Evolutionary conservation across 805 yeast species (phyloP), one percentile per base, ranked within the genome.

Genomic region (Candida nitratophila): DNA sequence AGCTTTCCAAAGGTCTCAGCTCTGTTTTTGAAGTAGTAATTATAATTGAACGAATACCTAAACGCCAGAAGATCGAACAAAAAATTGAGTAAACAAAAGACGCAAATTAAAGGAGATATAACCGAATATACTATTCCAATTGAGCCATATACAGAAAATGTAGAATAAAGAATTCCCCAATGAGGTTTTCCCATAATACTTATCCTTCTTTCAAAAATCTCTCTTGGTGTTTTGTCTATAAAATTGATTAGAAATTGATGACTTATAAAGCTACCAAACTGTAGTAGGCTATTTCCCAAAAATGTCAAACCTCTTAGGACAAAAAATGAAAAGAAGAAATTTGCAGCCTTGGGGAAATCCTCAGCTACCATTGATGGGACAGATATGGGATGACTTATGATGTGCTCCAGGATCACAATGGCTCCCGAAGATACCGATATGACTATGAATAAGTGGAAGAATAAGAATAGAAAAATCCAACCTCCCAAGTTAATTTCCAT

Each of bases 341-440:
- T 86, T 1, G 96, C 83, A 21, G 95, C 85, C 55, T 84, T 85
- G 0, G 96, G 96, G 31, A 90, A 69, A 52, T 88, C 86, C 14
- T 74, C 72, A 0, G 96, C 96, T 21, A 88, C 68, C 43, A 86
- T 61, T 6, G 77, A 69, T 1, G 93, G 88, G 12, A 86, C 75
- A 0, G 86, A 77, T 0, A 81, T 77, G 1, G 96, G 96, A 50
- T 76, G 81, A 47, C 76, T 78, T 7, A 86, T 61, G 5, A 83
- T 63, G 44, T 76, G 79, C 48, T 79, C 79, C 37, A 83, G 60
- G 0, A 86, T 70, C 8, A 76, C 79, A 2, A 83, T 74, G 3
- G 86, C 61, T 24, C 96, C 90, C 0, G 93, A 82, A 53, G 95
- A 86, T 32, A 89, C 74, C 0, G 96, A 84, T 2, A 89, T 88